Conservation (phyloP, 768 basidiomycete genomes). For the Termitomyces sp. region DNA sequence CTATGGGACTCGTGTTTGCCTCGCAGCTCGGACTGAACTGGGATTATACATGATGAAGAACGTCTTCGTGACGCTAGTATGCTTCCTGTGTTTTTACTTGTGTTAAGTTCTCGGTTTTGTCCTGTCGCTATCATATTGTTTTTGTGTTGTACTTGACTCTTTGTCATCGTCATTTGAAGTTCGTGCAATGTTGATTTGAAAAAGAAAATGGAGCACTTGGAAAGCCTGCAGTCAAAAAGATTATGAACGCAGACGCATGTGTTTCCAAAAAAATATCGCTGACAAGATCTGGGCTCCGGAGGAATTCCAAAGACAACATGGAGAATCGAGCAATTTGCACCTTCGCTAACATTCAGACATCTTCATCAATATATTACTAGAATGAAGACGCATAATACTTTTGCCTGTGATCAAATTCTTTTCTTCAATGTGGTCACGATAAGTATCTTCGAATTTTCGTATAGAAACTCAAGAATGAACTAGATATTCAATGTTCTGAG, state of each 20-base stretch:
- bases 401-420: background rate
- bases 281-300: no score
- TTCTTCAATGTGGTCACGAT: no score
- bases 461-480: no score
- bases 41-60: conserved; percentile 14
- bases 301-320: background rate
- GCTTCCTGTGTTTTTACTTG: conserved; percentile 13
- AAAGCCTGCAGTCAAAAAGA: no score
- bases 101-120: background rate
- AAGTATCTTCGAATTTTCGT: no score
- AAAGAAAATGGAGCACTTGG: no score
- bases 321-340: background rate
- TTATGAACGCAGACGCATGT: no score
- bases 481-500: no score
- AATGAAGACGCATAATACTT: background rate
- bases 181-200: background rate
- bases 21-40: conserved; percentile 31
- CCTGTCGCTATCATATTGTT: background rate
- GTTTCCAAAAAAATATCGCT: no score
- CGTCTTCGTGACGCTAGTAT: background rate
- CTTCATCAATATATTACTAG: background rate
- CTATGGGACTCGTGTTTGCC: conserved; percentile 40
- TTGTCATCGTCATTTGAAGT: background rate
- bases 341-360: background rate
- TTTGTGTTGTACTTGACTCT: background rate